These are phyloP conservation scores for Sparassis latifolia DNA, from an alignment of 1,284 basidiomycete species.

Conservation along the genomic window DNA sequence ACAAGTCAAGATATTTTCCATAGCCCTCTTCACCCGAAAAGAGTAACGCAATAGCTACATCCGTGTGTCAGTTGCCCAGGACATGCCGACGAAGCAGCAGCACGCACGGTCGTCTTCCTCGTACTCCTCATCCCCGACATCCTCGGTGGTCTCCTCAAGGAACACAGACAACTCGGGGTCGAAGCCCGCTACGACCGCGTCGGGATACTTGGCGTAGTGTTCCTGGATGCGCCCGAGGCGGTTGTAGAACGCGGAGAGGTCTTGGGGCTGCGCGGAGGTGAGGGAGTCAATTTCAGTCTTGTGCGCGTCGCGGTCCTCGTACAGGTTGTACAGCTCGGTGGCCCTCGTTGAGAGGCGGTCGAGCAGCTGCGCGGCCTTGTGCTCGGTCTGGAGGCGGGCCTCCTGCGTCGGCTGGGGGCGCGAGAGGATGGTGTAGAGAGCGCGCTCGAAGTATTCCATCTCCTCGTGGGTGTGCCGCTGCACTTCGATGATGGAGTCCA, in stretches of 20 bases:
- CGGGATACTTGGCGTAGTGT: conserved; percentile 93
- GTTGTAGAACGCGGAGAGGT: conserved; percentile 90
- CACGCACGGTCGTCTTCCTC: conserved; percentile 76
- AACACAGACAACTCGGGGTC: conserved; percentile 78
- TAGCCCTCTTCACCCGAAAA: conserved; percentile 96
- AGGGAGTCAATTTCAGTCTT: conserved; percentile 59
- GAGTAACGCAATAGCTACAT: conserved; percentile 74
- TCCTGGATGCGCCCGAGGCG: conserved; percentile 93
- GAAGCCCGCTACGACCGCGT: conserved; percentile 74
- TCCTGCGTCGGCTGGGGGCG: conserved; percentile 58
- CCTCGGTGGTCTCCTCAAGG: conserved; percentile 66
- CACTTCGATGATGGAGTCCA: conserved; percentile 91
- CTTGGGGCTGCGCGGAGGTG: conserved; percentile 53
- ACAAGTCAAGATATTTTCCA: conserved; percentile 92
- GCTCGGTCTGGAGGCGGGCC: conserved; percentile 69
- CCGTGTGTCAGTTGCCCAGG: not conserved
- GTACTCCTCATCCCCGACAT: conserved; percentile 62
- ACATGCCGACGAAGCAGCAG: not conserved
- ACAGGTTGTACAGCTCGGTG: conserved; percentile 58
- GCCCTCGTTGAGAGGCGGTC: conserved; percentile 74
- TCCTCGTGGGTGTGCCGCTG: conserved; percentile 95
- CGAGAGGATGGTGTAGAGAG: conserved; percentile 66
- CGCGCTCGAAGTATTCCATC: conserved; percentile 82
- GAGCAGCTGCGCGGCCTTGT: conserved; percentile 83
- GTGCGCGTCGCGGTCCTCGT: conserved; percentile 67